These are phyloP conservation scores for Hemisphaericaspora xylanilytica DNA, from an alignment of 1,139 yeast genomes.

Conservation along the genomic window DNA sequence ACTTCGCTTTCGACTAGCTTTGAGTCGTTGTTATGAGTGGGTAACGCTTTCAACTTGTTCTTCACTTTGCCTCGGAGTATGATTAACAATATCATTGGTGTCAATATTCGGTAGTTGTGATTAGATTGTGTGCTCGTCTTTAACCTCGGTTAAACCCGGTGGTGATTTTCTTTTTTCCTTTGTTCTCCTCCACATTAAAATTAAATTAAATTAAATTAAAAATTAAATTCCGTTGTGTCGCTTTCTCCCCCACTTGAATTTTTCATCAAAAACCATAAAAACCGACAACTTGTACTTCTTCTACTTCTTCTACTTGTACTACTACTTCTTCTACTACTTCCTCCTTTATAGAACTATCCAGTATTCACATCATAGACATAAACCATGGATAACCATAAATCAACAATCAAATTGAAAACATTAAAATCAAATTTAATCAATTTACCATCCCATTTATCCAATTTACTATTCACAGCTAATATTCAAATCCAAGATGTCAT, in stretches of 20 bases:
- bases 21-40: no score
- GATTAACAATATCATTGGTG: no score
- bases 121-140: background rate
- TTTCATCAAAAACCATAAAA: background rate
- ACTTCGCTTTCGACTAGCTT: no score
- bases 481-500: conserved; percentile 62
- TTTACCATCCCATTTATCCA: conserved; percentile 52
- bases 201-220: no score
- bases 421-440: conserved; percentile 56
- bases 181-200: no score
- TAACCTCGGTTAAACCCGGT: background rate
- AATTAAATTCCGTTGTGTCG: no score
- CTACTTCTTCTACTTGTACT: background rate
- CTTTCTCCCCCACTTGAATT: background rate
- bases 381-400: conserved; percentile 42
- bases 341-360: no score
- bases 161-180: no score
- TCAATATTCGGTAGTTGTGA: background rate
- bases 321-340: no score
- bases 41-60: no score
- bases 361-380: conserved; percentile 1
- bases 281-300: background rate
- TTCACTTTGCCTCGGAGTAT: no score
- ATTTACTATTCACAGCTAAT: conserved; percentile 50
- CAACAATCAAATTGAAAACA: conserved; percentile 28